Conservation (phyloP, 176 grass and related monocot species). For the Musa schizocarpa region DNA sequence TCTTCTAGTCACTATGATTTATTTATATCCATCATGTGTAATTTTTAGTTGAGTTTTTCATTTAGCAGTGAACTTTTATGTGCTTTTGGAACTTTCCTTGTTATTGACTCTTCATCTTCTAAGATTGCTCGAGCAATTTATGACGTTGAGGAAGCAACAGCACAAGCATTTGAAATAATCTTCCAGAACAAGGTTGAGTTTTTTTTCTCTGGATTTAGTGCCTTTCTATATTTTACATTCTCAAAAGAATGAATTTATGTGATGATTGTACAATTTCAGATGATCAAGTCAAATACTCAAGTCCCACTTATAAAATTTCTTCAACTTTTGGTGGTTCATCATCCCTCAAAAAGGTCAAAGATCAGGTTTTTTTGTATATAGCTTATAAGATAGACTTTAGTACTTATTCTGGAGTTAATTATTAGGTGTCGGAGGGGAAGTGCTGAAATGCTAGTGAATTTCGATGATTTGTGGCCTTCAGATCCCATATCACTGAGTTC, state of each 20-base stretch:
- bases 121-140: conserved; percentile 84
- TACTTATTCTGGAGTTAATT: conserved; percentile 13
- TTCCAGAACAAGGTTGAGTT: conserved; percentile 70
- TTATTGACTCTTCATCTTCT: conserved; percentile 14
- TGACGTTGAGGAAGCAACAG: conserved; percentile 91
- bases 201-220: conserved; percentile 10
- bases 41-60: not conserved
- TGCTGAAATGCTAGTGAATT: conserved; percentile 79
- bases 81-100: conserved; percentile 12
- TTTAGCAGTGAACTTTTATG: not conserved
- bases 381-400: not conserved
- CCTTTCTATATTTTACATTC: not conserved
- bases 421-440: conserved; percentile 80
- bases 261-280: conserved; percentile 39
- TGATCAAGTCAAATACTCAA: conserved; percentile 72
- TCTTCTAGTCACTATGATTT: conserved; percentile 4
- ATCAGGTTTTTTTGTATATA: conserved; percentile 16
- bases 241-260: not conserved
- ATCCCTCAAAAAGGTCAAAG: conserved; percentile 86
- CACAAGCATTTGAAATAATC: conserved; percentile 80
- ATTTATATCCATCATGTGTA: not conserved
- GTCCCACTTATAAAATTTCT: conserved; percentile 73
- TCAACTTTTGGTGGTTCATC: conserved; percentile 88
- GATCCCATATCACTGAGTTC: conserved; percentile 42
- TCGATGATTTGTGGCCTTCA: conserved; percentile 85